These are phyloP conservation scores for Lablab purpureus DNA, from an alignment of 306 rosid genomes.

Conservation along the genomic window DNA sequence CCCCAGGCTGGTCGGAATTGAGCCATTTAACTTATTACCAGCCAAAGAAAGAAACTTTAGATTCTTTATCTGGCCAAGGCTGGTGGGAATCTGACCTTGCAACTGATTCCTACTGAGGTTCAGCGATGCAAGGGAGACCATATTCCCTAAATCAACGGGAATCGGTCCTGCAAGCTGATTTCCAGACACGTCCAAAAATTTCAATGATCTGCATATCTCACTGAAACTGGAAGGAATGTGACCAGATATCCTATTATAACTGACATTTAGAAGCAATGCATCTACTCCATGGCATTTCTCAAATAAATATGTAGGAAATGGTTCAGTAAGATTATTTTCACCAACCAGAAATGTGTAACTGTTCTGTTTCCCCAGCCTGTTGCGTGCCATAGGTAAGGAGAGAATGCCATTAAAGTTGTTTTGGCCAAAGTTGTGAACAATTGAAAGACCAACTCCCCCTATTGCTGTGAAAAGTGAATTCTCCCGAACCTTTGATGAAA, in stretches of 20 bases:
- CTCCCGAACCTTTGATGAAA: constrained; percentile 53
- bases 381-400: constrained; percentile 68
- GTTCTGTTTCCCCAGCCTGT: constrained; percentile 56
- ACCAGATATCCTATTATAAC: constrained; percentile 69
- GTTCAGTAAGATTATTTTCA: constrained; percentile 70
- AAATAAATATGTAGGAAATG: constrained; percentile 65
- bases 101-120: constrained; percentile 77
- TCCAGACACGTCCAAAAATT: constrained; percentile 74
- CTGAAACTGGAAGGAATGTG: constrained; percentile 64
- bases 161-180: constrained; percentile 70
- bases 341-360: constrained; percentile 68
- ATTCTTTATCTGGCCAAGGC: constrained; percentile 65
- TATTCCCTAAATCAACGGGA: constrained; percentile 58
- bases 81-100: constrained; percentile 66
- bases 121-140: constrained; percentile 65
- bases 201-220: constrained; percentile 64
- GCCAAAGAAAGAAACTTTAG: constrained; percentile 74
- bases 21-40: constrained; percentile 68
- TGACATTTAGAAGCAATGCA: constrained; percentile 71
- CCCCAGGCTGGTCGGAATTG: constrained; percentile 72
- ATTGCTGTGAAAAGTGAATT: constrained; percentile 43
- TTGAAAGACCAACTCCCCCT: constrained; percentile 48
- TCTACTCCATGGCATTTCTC: constrained; percentile 68
- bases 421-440: constrained; percentile 75
- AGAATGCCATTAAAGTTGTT: constrained; percentile 69